A percentile compares a stretch with the other conserved stretches of the same genome.
These are phyloP conservation scores for Leishmania major DNA, from an alignment of 208 protist genomes.

Conservation along the genomic window DNA sequence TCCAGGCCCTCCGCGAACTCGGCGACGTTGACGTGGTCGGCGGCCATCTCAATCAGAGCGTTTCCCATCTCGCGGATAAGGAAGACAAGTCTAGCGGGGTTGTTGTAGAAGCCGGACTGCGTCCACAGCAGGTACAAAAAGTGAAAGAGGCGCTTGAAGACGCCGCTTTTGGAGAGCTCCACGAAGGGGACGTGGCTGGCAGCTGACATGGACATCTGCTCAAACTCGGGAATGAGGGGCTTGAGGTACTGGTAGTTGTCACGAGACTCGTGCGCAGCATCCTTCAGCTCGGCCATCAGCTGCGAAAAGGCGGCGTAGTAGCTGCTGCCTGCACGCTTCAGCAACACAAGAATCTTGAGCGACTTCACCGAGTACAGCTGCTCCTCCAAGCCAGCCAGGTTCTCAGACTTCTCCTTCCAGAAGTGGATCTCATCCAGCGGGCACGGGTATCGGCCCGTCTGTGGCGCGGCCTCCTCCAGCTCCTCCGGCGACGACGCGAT, in stretches of 20 bases:
- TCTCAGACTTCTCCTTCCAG: constrained; percentile 94
- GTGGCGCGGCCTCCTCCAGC: constrained; percentile 65
- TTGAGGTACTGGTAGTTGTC: constrained; percentile 94
- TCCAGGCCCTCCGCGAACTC: constrained; percentile 93
- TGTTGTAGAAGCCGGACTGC: constrained; percentile 94
- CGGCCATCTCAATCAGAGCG: constrained; percentile 93
- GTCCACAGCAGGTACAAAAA: constrained; percentile 95
- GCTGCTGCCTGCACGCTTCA: constrained; percentile 91
- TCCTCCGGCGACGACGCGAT: constrained; percentile 89
- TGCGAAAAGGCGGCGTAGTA: constrained; percentile 90
- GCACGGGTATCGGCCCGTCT: constrained; percentile 77
- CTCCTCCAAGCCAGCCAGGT: constrained; percentile 92
- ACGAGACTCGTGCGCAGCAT: constrained; percentile 80
- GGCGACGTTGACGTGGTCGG: constrained; percentile 88
- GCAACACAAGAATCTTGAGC: constrained; percentile 91
- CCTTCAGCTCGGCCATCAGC: constrained; percentile 90
- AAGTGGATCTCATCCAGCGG: constrained; percentile 95
- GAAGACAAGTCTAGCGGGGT: constrained; percentile 89
- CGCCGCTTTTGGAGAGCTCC: constrained; percentile 73
- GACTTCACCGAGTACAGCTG: constrained; percentile 94
- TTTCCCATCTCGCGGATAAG: constrained; percentile 96
- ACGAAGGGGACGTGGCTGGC: constrained; percentile 72
- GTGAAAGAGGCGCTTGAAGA: constrained; percentile 93
- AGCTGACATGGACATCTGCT: constrained; percentile 67
- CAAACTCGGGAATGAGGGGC: constrained; percentile 85